Base-by-base conservation (phyloP, 2,329 filamentous ascomycete species). In the Talaromyces albobiverticillius region DNA sequence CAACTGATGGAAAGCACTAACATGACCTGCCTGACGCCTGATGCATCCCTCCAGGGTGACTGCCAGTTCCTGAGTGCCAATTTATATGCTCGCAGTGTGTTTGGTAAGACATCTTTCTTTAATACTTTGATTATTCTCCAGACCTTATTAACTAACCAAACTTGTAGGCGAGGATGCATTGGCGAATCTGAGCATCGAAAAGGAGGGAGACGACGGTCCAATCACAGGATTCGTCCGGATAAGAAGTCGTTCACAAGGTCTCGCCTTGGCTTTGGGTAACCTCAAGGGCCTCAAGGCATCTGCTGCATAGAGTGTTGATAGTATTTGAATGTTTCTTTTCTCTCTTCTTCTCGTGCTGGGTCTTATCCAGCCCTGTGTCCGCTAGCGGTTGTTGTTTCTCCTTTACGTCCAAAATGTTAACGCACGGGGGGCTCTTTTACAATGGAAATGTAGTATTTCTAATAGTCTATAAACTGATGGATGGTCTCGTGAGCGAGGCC, bases 51-150 rank as follows among this genome's bases (percentile, higher is more conserved):
- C 71, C 93, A 96, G 80, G 94, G 94, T 50, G 94, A 99, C 67
- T 99, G 94, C 71, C 92, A 96, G 69, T 99, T 99, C 80, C 75
- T 99, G 71, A 96, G 92, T 68, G 94, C 94, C 18, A 99, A 99
- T 67, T 76, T 99, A 36, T 99, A 99, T 68, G 94, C 94, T 58
- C 85, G 90, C 65, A 97, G 92, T 70, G 93, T 99, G 48, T 99
- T 99, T 72, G 94, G 94, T 99, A 87, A 79, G 92, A 83, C 66
- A 45, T 41, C 51, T 38, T 22, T 22, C 18, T 25, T 23, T 31
- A 55, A 3, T 38, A 36, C 52, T 58, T 10, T 48, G 54, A 46
- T n/a, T 16, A 51, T 26, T 48, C 20, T 40, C 22, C 22, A 29
- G 20, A 46, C 18, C 14, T 25, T 10, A 38, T 34, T 71, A 63